Evolutionary conservation across 108 stramenopile species (phyloP).

Genomic region (Skeletonema marinoi): DNA sequence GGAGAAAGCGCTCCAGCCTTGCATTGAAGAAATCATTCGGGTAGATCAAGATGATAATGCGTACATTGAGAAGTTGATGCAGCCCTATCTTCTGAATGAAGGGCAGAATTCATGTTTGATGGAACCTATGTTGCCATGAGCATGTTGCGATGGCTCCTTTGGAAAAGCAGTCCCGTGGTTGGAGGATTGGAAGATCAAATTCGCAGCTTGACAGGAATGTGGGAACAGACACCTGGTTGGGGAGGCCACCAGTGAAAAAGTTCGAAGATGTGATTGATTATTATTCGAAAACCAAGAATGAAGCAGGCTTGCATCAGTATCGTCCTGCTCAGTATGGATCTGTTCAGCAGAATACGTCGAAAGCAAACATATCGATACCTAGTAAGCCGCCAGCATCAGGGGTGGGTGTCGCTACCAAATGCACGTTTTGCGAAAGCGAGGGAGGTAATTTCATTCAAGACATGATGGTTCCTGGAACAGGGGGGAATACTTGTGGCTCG

Average conservation of each 20-base stretch:
- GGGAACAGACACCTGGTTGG: not conserved
- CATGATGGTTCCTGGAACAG: not conserved
- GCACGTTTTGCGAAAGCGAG: not conserved
- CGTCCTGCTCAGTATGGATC: not conserved
- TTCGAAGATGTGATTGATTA: not conserved
- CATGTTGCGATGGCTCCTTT: conserved; percentile 14
- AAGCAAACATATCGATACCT: not conserved
- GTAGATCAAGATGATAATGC: conserved; percentile 25
- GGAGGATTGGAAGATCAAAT: not conserved
- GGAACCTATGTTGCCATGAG: conserved; percentile 22
- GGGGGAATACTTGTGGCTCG: not conserved
- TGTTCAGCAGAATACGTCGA: not conserved
- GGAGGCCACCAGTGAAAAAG: not conserved
- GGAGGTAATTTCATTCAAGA: not conserved
- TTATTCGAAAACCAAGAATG: not conserved
- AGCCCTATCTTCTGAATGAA: conserved; percentile 11
- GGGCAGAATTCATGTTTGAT: conserved; percentile 25
- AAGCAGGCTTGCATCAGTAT: not conserved
- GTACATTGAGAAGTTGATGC: conserved; percentile 27
- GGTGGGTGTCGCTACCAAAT: not conserved
- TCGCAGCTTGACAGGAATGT: not conserved
- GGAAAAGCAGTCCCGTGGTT: not conserved
- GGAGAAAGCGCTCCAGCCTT: conserved; percentile 26
- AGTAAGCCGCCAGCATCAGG: not conserved
- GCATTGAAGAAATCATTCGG: conserved; percentile 28